Percentiles rank a stretch among this genome's conserved stretches.
These are phyloP conservation scores for Calvatia gigantea DNA, from an alignment of 768 basidiomycete genomes.

Conservation along the genomic window DNA sequence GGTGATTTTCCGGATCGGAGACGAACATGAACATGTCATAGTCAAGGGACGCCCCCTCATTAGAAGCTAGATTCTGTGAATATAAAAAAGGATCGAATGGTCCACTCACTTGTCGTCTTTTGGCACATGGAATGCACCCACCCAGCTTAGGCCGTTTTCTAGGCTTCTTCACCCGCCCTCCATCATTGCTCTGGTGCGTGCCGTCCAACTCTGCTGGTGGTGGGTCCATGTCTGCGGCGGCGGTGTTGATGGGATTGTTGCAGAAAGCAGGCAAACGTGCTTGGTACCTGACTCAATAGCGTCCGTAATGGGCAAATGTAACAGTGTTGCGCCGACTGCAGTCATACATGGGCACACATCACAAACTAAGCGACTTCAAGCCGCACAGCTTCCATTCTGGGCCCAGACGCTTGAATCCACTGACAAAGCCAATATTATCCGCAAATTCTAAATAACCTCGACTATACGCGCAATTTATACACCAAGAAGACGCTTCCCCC, in stretches of 20 bases:
- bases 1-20: neutral
- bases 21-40: neutral
- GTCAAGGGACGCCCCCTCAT: neutral
- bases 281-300: constrained; percentile 9
- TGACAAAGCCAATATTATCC: too few relatives aligned
- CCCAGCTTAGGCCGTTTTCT: constrained; percentile 41
- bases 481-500: constrained; percentile 55
- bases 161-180: constrained; percentile 44
- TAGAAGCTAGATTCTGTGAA: neutral
- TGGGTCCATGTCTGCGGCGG: constrained; percentile 1
- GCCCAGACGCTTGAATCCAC: too few relatives aligned
- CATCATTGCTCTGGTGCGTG: neutral
- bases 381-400: neutral
- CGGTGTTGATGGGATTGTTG: neutral
- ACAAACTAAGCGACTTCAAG: neutral
- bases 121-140: constrained; percentile 56
- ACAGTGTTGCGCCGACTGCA: constrained; percentile 4
- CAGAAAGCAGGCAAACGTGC: neutral
- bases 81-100: neutral
- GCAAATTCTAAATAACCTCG: too few relatives aligned
- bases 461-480: constrained; percentile 32
- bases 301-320: constrained; percentile 6
- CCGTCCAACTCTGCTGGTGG: neutral
- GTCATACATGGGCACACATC: neutral
- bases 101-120: constrained; percentile 45